Evolutionary conservation across 257 asterid species (phyloP).

Genomic region (Perilla frutescens): DNA sequence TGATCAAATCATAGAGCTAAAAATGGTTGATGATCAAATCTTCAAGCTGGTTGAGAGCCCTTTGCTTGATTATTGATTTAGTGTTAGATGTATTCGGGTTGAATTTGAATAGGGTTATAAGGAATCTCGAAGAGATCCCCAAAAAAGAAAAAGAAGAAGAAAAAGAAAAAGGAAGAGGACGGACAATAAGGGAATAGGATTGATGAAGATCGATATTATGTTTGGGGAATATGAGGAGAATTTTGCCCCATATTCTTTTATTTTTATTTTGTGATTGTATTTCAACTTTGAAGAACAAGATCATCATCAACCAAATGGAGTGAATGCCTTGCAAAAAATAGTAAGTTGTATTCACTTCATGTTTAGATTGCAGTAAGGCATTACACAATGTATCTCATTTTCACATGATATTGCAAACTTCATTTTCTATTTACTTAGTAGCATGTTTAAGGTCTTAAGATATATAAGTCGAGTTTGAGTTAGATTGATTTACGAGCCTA

Average conservation of each 20-base stretch:
- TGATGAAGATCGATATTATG: neutral
- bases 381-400: neutral
- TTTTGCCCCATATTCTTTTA: neutral
- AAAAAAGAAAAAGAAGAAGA: neutral
- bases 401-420: neutral
- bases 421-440: neutral
- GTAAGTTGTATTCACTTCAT: neutral
- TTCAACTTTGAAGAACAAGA: neutral
- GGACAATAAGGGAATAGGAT: neutral
- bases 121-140: slow-evolving; percentile 23
- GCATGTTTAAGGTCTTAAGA: neutral
- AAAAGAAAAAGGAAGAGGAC: neutral
- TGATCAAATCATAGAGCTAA: slow-evolving; percentile 38
- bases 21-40: no score
- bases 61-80: neutral
- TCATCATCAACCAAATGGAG: slow-evolving; percentile 21
- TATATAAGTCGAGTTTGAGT: no score
- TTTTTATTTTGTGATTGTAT: neutral
- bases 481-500: no score
- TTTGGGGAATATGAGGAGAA: no score
- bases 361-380: neutral
- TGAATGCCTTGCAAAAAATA: neutral
- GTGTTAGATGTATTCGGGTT: neutral
- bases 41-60: no score
- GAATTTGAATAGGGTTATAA: neutral